Evolutionary conservation across 2,329 filamentous ascomycete genomes (phyloP), one percentile per base, ranked within the genome.

Genomic region (Coleophoma crateriformis): DNA sequence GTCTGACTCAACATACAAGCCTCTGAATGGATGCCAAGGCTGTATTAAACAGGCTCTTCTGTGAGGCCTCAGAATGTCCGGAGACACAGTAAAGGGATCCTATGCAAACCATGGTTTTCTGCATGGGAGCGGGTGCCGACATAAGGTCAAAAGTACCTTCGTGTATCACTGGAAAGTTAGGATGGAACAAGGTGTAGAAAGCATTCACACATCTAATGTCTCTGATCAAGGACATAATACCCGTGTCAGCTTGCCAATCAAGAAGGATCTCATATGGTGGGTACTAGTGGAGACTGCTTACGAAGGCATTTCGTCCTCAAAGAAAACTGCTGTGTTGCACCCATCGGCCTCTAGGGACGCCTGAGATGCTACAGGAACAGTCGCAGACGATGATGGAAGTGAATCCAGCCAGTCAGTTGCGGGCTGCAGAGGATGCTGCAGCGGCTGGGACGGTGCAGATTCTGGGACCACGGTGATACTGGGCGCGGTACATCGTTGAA

Each of bases 81-180:
- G 49, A 50, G 13, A 37, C 15, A 20, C 39, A 50, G 20, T 50
- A 50, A 8, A 47, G 19, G 33, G 39, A 47, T 15, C 49, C 49
- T 32, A 50, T 44, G 33, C 49, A 50, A 11, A 45, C 47, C 15
- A 50, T 50, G 7, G 39, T 34, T 17, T 46, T 50, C 3, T 44
- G 20, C 12, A 50, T 33, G 13, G 45, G 49, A 12, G 39, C 20
- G 3, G 49, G 49, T 33, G 49, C 44, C 19, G 49, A 50, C n/a
- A 50, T 50, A 32, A 50, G 33, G 39, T 50, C 45, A 39, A 50
- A 50, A 5, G 49, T 43, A 33, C 45, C 49, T 32, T 50, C 45
- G 22, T 50, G 49, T 14, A 50, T 12, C 2, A 50, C 38, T 7
- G 49, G 49, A 35, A 47, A 50, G 7, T 47, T 50, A 10, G 39